Evolutionary conservation across 2,329 filamentous ascomycete species (phyloP).

Genomic region (Pseudogymnoascus sp.): DNA sequence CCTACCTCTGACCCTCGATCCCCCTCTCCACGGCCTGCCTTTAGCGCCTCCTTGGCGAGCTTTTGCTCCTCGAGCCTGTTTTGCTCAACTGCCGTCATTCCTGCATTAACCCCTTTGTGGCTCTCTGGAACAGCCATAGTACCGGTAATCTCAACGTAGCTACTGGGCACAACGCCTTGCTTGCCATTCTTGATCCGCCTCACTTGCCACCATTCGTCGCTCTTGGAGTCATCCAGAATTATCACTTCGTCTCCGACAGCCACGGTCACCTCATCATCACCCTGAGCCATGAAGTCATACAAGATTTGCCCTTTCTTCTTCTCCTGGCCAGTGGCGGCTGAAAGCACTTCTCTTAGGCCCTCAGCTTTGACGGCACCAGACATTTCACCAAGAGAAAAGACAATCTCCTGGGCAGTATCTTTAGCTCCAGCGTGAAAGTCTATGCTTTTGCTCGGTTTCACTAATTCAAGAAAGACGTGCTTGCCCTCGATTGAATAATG

Average conservation of each 20-base stretch:
- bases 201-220: constrained; percentile 98
- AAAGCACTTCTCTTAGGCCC: constrained; percentile 74
- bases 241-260: constrained; percentile 83
- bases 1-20: constrained; percentile 64
- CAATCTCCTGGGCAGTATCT: constrained; percentile 92
- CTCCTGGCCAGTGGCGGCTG: constrained; percentile 61
- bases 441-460: constrained; percentile 85
- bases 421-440: constrained; percentile 97
- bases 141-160: constrained; percentile 85
- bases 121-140: constrained; percentile 41
- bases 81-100: constrained; percentile 66
- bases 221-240: constrained; percentile 80
- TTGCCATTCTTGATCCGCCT: constrained; percentile 82
- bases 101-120: constrained; percentile 45
- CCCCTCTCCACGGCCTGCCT: constrained; percentile 50
- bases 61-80: constrained; percentile 73
- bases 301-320: constrained; percentile 80
- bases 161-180: constrained; percentile 92
- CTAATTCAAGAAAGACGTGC: constrained; percentile 90
- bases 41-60: constrained; percentile 71
- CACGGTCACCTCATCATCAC: constrained; percentile 93
- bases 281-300: constrained; percentile 95
- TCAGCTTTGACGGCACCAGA: constrained; percentile 79
- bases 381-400: constrained; percentile 77
- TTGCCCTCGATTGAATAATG: constrained; percentile 98